Conservation (phyloP, 2,329 filamentous ascomycete species). For the Septoria linicola region DNA sequence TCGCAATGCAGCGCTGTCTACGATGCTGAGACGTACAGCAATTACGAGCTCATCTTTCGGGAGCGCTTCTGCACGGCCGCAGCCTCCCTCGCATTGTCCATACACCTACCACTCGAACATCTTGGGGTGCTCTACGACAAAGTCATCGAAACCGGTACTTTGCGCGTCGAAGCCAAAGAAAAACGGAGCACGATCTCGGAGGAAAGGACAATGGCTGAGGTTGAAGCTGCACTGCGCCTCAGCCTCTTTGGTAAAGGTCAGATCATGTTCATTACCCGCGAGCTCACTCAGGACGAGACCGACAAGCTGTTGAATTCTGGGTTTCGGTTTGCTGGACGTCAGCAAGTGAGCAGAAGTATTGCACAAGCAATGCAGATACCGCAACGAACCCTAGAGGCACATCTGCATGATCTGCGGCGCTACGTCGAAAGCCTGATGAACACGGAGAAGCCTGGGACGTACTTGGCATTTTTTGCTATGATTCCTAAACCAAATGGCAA, state of each 20-base stretch:
- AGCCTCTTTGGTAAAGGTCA: constrained; percentile 66
- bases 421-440: constrained; percentile 50
- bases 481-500: constrained; percentile 37
- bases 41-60: constrained; percentile 75
- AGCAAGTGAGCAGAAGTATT: constrained; percentile 67
- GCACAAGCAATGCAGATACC: constrained; percentile 73
- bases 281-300: constrained; percentile 59
- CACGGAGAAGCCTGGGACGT: constrained; percentile 43
- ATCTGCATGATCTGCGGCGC: constrained; percentile 63
- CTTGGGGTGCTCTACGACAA: constrained; percentile 41
- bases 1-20: constrained; percentile 40
- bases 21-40: constrained; percentile 59
- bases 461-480: constrained; percentile 40
- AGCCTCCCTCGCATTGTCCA: constrained; percentile 65
- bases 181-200: constrained; percentile 17
- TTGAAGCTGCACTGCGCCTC: constrained; percentile 41
- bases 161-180: constrained; percentile 26
- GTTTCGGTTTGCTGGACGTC: constrained; percentile 72
- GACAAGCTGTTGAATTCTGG: constrained; percentile 67
- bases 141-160: constrained; percentile 39
- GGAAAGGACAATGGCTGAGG: constrained; percentile 33
- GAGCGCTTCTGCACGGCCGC: constrained; percentile 82
- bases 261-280: constrained; percentile 74
- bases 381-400: constrained; percentile 58
- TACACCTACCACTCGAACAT: constrained; percentile 44